phyloP scores from a whole-genome alignment of 164 flowering plant genomes.

The Tetrastigma voinierianum region DNA sequence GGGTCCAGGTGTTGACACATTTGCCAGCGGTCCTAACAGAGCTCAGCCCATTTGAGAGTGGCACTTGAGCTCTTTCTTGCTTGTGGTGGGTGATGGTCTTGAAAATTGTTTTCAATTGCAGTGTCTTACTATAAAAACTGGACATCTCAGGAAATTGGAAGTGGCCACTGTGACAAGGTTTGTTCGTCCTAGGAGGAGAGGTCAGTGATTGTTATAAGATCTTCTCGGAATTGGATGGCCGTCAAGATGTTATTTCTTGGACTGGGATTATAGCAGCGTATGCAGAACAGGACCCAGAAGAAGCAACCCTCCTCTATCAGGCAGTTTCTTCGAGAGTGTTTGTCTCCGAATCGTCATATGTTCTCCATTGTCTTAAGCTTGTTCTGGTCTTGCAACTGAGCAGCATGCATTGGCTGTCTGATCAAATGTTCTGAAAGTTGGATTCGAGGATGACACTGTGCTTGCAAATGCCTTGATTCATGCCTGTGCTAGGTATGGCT shows the following conservation, averaged over 20 bases:
- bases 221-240: conserved; percentile 39
- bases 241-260: conserved; percentile 66
- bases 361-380: conserved; percentile 49
- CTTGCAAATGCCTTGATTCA: conserved; percentile 67
- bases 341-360: conserved; percentile 52
- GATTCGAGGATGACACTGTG: conserved; percentile 47
- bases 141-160: conserved; percentile 37
- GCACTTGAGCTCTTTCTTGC: too few relatives aligned
- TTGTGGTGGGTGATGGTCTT: too few relatives aligned
- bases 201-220: conserved; percentile 12
- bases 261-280: conserved; percentile 60
- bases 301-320: conserved; percentile 46
- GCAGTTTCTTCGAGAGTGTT: conserved; percentile 37
- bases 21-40: too few relatives aligned
- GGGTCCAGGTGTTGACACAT: too few relatives aligned
- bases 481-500: conserved; percentile 73
- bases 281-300: conserved; percentile 53
- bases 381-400: conserved; percentile 60
- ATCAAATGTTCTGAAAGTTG: conserved; percentile 41
- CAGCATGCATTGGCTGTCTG: conserved; percentile 49
- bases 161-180: conserved; percentile 56
- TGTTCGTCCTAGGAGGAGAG: too few relatives aligned
- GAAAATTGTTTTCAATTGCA: too few relatives aligned
- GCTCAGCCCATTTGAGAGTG: too few relatives aligned
- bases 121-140: conserved; percentile 43